Base-by-base conservation (phyloP, 768 basidiomycete species). In the Xerocomellus chrysenteron region DNA sequence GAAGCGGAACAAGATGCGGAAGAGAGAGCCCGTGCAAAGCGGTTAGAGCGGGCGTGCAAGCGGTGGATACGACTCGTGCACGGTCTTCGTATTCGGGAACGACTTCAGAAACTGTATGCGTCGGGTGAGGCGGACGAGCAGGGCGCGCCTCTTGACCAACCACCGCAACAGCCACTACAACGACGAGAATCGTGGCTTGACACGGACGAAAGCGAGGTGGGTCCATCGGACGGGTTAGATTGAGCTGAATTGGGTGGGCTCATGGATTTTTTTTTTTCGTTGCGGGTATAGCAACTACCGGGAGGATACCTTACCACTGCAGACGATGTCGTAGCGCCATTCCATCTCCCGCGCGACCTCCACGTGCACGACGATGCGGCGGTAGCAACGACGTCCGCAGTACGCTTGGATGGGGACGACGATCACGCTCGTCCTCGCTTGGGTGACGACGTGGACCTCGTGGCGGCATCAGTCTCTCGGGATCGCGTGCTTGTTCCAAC, bases 11-110 rank as follows among this genome's bases (percentile, higher is more conserved):
- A 85, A 59, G 82, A 84, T 26, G 88, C 87, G 5, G 84, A 87
- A 55, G 86, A 91, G 70, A 92, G 85, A 63, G 88, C 88, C 45
- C 81, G 82, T 24, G 76, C 75, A 11, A 95, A 93, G 73, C 82
- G 80, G 55, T 82, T 90, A 61, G 93, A 93, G 50, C 83, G 86
- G 36, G 88, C 86, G 0, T 73, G 96, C 60, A 95, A 94, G 70
- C 84, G 88, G 21, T 99, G 96, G 96, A 82, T 78, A 50, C 85
- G 87, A 54, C 82, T 99, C 41, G 80, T 99, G 26, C 89, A 91
- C 32, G 97, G 95, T 4, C 79, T 98, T 45, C 83, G 91, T 36
- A 90, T 98, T 56, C 83, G 94, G 16, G 81, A 90, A 63, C 82
- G 93, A 44, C 76, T 98, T 35, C 88, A 88, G 66, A 83, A 83